Evolutionary conservation across 495 filamentous ascomycete species (phyloP).

Genomic region (Xylaria castorea): DNA sequence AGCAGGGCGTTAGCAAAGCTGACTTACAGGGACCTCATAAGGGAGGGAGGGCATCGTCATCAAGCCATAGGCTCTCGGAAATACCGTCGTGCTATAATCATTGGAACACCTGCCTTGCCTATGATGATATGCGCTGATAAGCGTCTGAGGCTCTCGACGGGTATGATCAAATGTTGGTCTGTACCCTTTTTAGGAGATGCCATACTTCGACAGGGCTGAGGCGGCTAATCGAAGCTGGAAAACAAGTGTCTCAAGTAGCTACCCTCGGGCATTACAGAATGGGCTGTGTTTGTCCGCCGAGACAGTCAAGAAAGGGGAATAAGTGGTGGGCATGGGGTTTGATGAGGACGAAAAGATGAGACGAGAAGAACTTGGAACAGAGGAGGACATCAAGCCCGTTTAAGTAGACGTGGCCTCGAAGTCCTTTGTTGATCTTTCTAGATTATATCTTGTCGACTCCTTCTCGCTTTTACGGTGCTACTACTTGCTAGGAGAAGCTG

Average conservation of each 20-base stretch:
- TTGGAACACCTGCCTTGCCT: background rate
- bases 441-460: background rate
- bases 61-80: background rate
- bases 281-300: no score
- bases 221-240: background rate
- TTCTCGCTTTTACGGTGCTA: background rate
- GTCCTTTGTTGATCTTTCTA: background rate
- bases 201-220: background rate
- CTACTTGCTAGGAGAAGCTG: background rate
- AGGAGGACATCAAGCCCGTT: background rate
- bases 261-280: no score
- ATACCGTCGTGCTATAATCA: background rate
- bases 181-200: background rate
- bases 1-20: background rate
- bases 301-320: background rate
- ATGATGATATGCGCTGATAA: background rate
- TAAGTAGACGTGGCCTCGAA: background rate
- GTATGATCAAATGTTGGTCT: background rate
- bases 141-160: background rate
- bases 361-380: background rate
- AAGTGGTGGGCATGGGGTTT: background rate
- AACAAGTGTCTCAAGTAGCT: no score
- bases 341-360: background rate
- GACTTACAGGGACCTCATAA: background rate
- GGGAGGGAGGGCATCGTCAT: background rate